These are phyloP conservation scores for Tillandsia leiboldiana DNA, from an alignment of 176 grass and related monocot species.

Conservation along the genomic window DNA sequence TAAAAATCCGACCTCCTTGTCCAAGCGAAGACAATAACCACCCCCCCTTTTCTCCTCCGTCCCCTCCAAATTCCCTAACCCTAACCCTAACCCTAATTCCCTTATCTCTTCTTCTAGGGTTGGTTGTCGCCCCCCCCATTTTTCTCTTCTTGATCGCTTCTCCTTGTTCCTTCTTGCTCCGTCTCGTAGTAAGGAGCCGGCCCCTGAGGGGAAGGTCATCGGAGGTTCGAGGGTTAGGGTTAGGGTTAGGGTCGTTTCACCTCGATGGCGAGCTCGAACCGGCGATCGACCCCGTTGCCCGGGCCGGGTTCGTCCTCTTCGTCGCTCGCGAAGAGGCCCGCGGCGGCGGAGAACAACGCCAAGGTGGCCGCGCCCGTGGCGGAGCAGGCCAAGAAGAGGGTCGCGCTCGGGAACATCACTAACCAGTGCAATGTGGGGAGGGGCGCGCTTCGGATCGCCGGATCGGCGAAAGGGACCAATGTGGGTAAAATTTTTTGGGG, in stretches of 20 bases:
- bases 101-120: not conserved
- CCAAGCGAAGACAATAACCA: slow-evolving; percentile 10
- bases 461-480: slow-evolving; percentile 23
- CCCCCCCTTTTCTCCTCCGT: not conserved
- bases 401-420: slow-evolving; percentile 68
- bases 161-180: not conserved
- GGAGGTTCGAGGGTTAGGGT: not conserved
- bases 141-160: too few species aligned
- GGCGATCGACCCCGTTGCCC: slow-evolving; percentile 26
- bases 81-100: not conserved
- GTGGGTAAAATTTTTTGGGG: slow-evolving; percentile 8
- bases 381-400: slow-evolving; percentile 75
- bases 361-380: slow-evolving; percentile 19
- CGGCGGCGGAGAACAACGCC: slow-evolving; percentile 24
- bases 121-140: not conserved
- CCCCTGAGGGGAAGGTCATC: too few species aligned
- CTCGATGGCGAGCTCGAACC: slow-evolving; percentile 32
- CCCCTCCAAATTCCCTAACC: not conserved
- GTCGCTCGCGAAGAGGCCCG: slow-evolving; percentile 42
- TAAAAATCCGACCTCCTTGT: slow-evolving; percentile 11
- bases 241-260: not conserved
- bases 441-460: not conserved
- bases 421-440: slow-evolving; percentile 28
- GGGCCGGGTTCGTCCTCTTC: not conserved
- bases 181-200: too few species aligned